A percentile compares a stretch with the other conserved stretches of the same genome.
Evolutionary conservation across 768 basidiomycete species (phyloP).

Genomic region (Tephrocybe sp.): DNA sequence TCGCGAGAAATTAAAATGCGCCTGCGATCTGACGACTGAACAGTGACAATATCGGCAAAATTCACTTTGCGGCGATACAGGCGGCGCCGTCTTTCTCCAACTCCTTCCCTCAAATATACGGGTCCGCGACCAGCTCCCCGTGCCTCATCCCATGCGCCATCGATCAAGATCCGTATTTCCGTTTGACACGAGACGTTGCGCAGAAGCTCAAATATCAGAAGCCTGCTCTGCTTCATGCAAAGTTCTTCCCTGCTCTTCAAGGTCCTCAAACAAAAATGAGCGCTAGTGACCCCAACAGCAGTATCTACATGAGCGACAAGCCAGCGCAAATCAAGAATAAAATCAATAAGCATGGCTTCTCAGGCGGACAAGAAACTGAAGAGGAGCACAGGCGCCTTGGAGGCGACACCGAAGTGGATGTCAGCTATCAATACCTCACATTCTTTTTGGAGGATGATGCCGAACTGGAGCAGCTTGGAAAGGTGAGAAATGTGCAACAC

Average conservation of each 20-base stretch:
- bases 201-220: slow-evolving; percentile 94
- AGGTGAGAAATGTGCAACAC: slow-evolving; percentile 43
- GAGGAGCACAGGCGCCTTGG: slow-evolving; percentile 89
- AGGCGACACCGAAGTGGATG: slow-evolving; percentile 93
- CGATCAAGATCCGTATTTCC: slow-evolving; percentile 97
- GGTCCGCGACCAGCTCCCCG: slow-evolving; percentile 75
- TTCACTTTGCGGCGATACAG: slow-evolving; percentile 94
- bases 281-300: slow-evolving; percentile 88
- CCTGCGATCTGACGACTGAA: neutral
- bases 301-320: slow-evolving; percentile 96
- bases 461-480: slow-evolving; percentile 72
- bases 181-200: slow-evolving; percentile 93
- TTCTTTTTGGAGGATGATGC: slow-evolving; percentile 97
- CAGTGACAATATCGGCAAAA: slow-evolving; percentile 97
- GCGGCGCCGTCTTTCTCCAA: slow-evolving; percentile 96
- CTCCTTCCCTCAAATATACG: slow-evolving; percentile 98
- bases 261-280: slow-evolving; percentile 99
- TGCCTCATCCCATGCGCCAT: slow-evolving; percentile 97
- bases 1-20: slow-evolving; percentile 12
- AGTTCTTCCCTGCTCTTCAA: slow-evolving; percentile 98
- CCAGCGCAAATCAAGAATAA: slow-evolving; percentile 95
- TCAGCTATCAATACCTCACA: slow-evolving; percentile 89
- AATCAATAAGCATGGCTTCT: slow-evolving; percentile 94
- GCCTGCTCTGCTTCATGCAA: slow-evolving; percentile 87
- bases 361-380: slow-evolving; percentile 92